These are phyloP conservation scores for Macrophomina phaseolina DNA, from an alignment of 2,329 filamentous ascomycete species.

Conservation along the genomic window DNA sequence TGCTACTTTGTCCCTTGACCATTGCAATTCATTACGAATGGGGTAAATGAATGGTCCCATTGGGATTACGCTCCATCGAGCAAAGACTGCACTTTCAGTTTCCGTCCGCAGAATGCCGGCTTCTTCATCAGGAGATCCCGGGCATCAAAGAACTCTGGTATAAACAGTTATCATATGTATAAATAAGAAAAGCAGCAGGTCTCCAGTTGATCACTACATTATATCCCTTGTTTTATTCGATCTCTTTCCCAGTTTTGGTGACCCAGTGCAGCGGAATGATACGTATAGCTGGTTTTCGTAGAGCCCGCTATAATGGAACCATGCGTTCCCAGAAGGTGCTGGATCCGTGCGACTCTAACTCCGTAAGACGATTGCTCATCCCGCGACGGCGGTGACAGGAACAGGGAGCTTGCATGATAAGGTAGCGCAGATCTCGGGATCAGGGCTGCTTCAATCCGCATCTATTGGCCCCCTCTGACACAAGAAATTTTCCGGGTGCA, in stretches of 20 bases:
- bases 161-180: neutral
- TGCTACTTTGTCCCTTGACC: neutral
- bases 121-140: neutral
- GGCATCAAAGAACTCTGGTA: neutral
- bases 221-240: neutral
- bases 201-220: neutral
- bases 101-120: neutral
- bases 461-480: slow-evolving; percentile 1
- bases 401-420: slow-evolving; percentile 14
- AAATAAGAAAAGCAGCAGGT: neutral
- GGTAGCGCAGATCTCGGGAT: slow-evolving; percentile 8
- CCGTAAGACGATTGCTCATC: neutral
- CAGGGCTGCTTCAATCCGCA: neutral
- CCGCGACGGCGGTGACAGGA: slow-evolving; percentile 21
- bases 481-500: neutral
- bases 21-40: neutral
- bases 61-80: neutral
- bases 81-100: neutral
- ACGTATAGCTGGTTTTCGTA: neutral
- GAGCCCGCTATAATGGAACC: neutral
- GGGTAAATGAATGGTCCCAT: neutral
- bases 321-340: neutral
- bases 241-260: neutral
- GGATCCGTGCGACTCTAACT: neutral
- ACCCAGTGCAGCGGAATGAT: neutral